Percentiles rank a stretch among this genome's conserved stretches.
phyloP scores from a whole-genome alignment of 2,329 filamentous ascomycete genomes.

The Penicillium sp. region DNA sequence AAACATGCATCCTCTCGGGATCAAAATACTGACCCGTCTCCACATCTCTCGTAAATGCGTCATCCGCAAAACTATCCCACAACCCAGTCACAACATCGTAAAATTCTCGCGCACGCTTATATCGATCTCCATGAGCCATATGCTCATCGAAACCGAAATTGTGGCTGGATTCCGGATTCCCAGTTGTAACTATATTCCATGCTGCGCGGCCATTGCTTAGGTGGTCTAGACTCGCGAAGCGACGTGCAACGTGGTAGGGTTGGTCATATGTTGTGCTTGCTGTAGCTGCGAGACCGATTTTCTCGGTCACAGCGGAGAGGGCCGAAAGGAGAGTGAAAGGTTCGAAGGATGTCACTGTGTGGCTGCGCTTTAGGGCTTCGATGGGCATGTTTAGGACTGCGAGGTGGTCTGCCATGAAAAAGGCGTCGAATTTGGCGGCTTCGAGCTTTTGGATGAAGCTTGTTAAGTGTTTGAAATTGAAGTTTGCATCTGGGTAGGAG shows the following conservation, averaged over 20 bases:
- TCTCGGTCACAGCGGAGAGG: constrained; percentile 49
- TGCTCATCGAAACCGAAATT: constrained; percentile 56
- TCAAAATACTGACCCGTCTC: constrained; percentile 53
- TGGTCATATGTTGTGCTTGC: constrained; percentile 56
- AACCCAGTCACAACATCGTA: constrained; percentile 55
- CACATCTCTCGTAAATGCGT: constrained; percentile 53
- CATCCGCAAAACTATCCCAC: constrained; percentile 58
- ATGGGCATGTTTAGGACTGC: constrained; percentile 58
- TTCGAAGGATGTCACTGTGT: constrained; percentile 60
- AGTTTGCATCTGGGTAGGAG: constrained; percentile 58
- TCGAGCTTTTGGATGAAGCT: constrained; percentile 57
- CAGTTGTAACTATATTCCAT: constrained; percentile 58
- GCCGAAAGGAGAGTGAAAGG: constrained; percentile 56
- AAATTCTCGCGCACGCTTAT: constrained; percentile 54
- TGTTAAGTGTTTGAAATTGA: constrained; percentile 56
- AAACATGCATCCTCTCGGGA: constrained; percentile 53
- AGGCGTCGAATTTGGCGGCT: constrained; percentile 56
- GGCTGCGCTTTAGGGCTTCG: constrained; percentile 58
- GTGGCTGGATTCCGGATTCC: constrained; percentile 53
- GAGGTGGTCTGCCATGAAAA: constrained; percentile 59
- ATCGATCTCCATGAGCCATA: constrained; percentile 51
- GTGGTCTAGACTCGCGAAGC: constrained; percentile 55
- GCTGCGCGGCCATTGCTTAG: constrained; percentile 51
- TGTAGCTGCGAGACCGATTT: constrained; percentile 54
- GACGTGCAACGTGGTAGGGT: constrained; percentile 54